Evolutionary conservation across 441 rosid species (phyloP), one percentile per base, ranked within the genome.

Genomic region (Populus hybrid): DNA sequence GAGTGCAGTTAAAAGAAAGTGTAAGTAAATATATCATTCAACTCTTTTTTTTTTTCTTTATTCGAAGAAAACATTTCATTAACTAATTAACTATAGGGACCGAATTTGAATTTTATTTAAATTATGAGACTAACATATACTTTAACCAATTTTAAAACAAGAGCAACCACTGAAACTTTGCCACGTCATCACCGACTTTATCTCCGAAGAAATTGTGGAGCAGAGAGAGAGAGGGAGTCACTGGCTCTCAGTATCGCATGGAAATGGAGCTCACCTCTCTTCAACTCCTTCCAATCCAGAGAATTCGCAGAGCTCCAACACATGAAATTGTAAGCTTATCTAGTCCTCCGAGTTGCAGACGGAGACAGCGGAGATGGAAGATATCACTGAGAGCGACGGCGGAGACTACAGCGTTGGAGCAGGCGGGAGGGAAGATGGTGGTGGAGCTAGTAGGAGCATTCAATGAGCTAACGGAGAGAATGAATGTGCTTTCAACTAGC

Each of bases 371-470:
- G 65, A 77, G 71, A 71, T 71, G 80, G 81, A 24, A 23, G 61
- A 53, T 32, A 34, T 14, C 5, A 34, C 18, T 63, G 64, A 59
- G 61, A 69, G 69, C 26, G 35, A n/a, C 42, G 30, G 69, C 35
- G 36, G 9, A 50, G 34, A 61, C 67, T 42, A 26, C 70, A 74
- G 87, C 86, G 53, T 83, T 87, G 86, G 96, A 89, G 77, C 92
- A 89, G 65, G 89, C 88, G 3, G 94, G 97, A 40, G 99, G 97
- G 53, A 92, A 90, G 92, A 91, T 91, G 98, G 98, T 96, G 84
- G 96, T 94, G 80, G 92, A 96, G 91, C 91, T 96, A n/a, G 98
- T 94, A 9, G 98, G 98, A 67, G 94, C 97, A 12, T 96, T 96
- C 85, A 96, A 92, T 69, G 88, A 91, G 86, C 88, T 94, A 3